These are phyloP conservation scores for Aspergillus viridinutans DNA, from an alignment of 2,329 filamentous ascomycete species.

Conservation along the genomic window DNA sequence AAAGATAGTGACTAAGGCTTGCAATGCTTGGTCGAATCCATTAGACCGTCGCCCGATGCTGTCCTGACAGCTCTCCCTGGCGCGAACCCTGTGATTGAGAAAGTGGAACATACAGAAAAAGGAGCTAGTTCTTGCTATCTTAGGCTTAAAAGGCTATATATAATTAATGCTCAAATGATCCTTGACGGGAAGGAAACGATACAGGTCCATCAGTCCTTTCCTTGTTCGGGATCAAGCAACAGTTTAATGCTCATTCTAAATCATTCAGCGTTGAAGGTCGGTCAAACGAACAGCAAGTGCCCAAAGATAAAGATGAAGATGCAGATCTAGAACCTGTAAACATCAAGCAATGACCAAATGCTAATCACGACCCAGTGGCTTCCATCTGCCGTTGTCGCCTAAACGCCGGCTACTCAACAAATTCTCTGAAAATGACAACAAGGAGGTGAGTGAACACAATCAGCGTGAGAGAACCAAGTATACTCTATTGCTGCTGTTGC, in stretches of 20 bases:
- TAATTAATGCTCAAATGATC: neutral
- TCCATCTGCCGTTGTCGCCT: neutral
- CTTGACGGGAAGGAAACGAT: neutral
- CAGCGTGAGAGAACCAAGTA: neutral
- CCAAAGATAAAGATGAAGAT: neutral
- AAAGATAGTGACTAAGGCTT: neutral
- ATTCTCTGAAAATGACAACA: neutral
- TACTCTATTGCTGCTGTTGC: constrained; percentile 1
- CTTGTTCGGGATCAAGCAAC: neutral
- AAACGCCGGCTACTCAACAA: neutral
- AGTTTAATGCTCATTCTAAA: neutral
- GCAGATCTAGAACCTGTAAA: neutral
- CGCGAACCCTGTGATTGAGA: neutral
- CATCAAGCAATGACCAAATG: neutral
- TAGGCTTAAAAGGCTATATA: neutral
- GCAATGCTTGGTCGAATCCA: neutral
- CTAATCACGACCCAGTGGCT: neutral
- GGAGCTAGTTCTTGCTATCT: neutral
- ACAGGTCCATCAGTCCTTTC: neutral
- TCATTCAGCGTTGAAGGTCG: neutral
- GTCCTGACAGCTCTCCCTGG: too few relatives aligned
- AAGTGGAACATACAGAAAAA: neutral
- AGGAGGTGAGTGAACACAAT: neutral
- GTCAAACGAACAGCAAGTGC: neutral
- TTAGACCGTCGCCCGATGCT: neutral